Conservation (phyloP, 768 basidiomycete genomes). For the Daedaleopsis sinensis region DNA sequence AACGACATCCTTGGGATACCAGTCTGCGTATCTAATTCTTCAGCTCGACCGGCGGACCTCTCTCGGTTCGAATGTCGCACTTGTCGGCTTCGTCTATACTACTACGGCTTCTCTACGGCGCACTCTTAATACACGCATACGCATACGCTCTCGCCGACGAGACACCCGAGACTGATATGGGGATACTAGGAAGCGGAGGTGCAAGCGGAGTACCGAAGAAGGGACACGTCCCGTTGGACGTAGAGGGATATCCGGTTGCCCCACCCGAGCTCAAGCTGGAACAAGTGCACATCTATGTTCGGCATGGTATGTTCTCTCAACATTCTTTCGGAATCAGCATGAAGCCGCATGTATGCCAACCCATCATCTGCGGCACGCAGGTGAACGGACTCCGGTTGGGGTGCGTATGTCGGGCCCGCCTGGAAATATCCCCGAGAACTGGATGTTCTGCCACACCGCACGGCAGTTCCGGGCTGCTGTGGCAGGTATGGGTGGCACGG, state of each 20-base stretch:
- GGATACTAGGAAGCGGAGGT: neutral
- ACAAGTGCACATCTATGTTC: slow-evolving; percentile 75
- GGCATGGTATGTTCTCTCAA: slow-evolving; percentile 64
- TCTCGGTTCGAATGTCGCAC: slow-evolving; percentile 12
- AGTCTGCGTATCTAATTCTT: no score
- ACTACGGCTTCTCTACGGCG: slow-evolving; percentile 16
- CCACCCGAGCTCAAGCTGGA: slow-evolving; percentile 59
- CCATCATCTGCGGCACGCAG: slow-evolving; percentile 43
- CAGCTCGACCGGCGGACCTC: neutral
- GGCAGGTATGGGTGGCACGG: slow-evolving; percentile 27
- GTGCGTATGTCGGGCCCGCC: slow-evolving; percentile 63
- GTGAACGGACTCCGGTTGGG: slow-evolving; percentile 79
- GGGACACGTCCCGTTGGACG: slow-evolving; percentile 46
- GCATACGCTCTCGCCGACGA: slow-evolving; percentile 2
- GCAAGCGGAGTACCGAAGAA: neutral
- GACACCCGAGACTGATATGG: slow-evolving; percentile 6
- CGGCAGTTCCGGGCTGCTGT: slow-evolving; percentile 53
- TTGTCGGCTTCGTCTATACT: slow-evolving; percentile 10
- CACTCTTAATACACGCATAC: slow-evolving; percentile 10
- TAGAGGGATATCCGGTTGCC: slow-evolving; percentile 59
- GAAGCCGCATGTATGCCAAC: no score
- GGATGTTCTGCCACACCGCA: slow-evolving; percentile 65
- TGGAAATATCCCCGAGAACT: slow-evolving; percentile 67
- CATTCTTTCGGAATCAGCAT: neutral
- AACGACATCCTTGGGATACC: no score